Evolutionary conservation across 2,329 filamentous ascomycete genomes (phyloP), one percentile per base, ranked within the genome.

Genomic region (Talaromyces albobiverticillius): DNA sequence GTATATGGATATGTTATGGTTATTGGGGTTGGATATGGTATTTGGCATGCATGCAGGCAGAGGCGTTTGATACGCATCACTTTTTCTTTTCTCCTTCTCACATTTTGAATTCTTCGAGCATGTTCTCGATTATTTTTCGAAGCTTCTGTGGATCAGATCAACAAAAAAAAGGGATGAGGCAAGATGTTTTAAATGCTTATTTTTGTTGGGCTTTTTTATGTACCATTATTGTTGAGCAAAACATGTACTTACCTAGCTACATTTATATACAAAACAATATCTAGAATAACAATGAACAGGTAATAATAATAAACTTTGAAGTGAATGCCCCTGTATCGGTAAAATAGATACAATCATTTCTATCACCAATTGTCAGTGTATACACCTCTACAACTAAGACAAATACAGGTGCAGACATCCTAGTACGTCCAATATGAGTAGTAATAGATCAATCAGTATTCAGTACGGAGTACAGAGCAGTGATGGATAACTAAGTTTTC

Each of bases 1-100:
- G 31, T 6, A 10, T 34, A 13, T 14, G 31, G 31, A 20, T 38
- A 9, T 38, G 36, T 4, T 18, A 38, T 38, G 36, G 36, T 2
- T 38, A 20, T 5, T 6, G 26, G 26, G 9, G 2, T 46, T 31
- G 16, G 47, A 42, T 40, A 41, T 29, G 13, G 32, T 25, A 26
- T 10, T 50, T 29, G 29, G 36, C 36, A 51, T 43, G 18, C 3
- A 34, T 41, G 48, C 48, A 25, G 38, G 23, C 18, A 29, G 8
- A 41, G 46, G 36, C 25, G 25, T 41, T 50, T 51, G 48, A 51
- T 51, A 51, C 26, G 36, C 48, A 51, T 50, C 47, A 50, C 23
- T 16, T 50, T 50, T 41, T 22, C 20, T n/a, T 25, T 41, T 22
- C 34, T 29, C 14, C 38, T 29, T 46, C 31, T 31, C 42, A 25